Conservation (phyloP, 305 asterid genomes). For the Solanum aculeatissimum region DNA sequence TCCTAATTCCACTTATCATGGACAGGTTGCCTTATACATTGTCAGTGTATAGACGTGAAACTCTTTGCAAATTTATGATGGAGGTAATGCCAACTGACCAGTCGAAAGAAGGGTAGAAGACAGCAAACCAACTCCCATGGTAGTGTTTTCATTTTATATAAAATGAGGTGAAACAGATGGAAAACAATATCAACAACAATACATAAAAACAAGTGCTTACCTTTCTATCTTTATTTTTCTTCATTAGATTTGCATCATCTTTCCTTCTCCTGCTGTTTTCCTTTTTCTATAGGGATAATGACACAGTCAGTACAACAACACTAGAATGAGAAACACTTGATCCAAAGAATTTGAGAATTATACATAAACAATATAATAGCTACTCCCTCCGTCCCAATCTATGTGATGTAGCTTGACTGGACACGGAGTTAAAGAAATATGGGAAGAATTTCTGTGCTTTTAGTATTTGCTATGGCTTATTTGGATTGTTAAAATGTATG, state of each 20-base stretch:
- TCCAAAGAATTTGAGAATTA: background rate
- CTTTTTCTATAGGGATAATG: constrained; percentile 50
- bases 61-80: background rate
- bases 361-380: background rate
- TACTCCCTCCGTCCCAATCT: background rate
- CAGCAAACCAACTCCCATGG: background rate
- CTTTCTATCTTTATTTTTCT: constrained; percentile 71
- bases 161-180: background rate
- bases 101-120: background rate
- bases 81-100: background rate
- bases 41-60: background rate
- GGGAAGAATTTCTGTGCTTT: background rate
- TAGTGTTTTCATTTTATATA: background rate
- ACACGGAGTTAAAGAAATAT: background rate
- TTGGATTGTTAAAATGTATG: background rate
- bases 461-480: background rate
- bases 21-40: background rate
- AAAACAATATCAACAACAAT: background rate
- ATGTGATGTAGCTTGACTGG: background rate
- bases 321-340: background rate
- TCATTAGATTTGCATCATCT: constrained; percentile 43
- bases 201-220: constrained; percentile 16
- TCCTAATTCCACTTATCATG: background rate
- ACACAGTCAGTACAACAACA: constrained; percentile 1
- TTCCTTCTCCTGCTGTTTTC: constrained; percentile 68